Conservation (phyloP, 228 moss, liverwort and hornwort species). For the Sphagnum magellanicum region DNA sequence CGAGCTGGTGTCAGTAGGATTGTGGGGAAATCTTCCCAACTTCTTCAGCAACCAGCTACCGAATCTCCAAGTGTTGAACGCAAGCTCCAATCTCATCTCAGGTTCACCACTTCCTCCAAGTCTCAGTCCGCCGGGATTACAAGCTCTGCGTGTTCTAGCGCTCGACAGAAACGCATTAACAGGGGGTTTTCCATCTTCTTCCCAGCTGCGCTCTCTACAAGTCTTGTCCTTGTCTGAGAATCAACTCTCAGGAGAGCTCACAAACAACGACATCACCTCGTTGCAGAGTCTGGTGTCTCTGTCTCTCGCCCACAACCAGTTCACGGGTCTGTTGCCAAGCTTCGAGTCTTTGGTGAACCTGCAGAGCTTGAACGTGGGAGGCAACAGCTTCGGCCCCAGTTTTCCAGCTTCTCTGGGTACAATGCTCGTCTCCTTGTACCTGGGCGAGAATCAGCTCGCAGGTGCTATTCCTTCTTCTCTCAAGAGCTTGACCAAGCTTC, state of each 20-base stretch:
- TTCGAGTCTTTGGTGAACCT: slow-evolving; percentile 16
- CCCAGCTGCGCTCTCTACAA: slow-evolving; percentile 31
- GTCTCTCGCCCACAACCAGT: slow-evolving; percentile 34
- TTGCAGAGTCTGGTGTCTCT: slow-evolving; percentile 24
- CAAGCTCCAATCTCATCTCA: slow-evolving; percentile 67
- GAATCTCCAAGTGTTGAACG: slow-evolving; percentile 55
- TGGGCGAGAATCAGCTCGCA: slow-evolving; percentile 49
- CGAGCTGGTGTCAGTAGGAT: slow-evolving; percentile 73
- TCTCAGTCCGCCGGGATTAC: slow-evolving; percentile 10
- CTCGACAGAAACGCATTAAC: slow-evolving; percentile 66
- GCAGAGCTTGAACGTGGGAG: slow-evolving; percentile 36
- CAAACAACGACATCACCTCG: slow-evolving; percentile 11
- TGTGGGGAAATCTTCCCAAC: slow-evolving; percentile 69
- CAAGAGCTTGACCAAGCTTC: slow-evolving; percentile 21
- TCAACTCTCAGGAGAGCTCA: slow-evolving; percentile 31
- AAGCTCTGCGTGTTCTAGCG: slow-evolving; percentile 42
- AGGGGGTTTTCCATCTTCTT: slow-evolving; percentile 54
- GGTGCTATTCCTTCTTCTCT: slow-evolving; percentile 39
- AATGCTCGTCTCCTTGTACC: slow-evolving; percentile 28
- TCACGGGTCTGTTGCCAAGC: slow-evolving; percentile 35
- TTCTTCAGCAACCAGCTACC: slow-evolving; percentile 20
- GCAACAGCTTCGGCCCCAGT: slow-evolving; percentile 58
- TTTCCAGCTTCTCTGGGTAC: slow-evolving; percentile 35
- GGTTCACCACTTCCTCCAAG: slow-evolving; percentile 34
- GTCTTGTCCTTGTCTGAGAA: slow-evolving; percentile 59